Evolutionary conservation across 1,284 basidiomycete genomes (phyloP).

Genomic region (Golubevia sp.): DNA sequence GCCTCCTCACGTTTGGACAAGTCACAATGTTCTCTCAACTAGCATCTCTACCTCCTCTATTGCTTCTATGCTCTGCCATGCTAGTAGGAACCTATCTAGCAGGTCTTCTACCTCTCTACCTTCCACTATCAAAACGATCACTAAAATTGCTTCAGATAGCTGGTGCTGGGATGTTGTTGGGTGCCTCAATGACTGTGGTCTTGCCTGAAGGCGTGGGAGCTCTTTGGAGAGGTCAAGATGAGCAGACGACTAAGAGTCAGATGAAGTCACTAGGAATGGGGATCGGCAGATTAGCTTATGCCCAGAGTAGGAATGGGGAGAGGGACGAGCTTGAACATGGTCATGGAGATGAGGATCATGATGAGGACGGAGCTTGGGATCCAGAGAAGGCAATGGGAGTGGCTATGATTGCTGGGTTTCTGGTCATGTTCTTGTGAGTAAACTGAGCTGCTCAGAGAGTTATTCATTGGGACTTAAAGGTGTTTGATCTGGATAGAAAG

Average conservation of each 20-base stretch:
- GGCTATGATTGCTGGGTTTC: slow-evolving; percentile 44
- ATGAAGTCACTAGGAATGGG: not conserved
- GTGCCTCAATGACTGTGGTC: slow-evolving; percentile 53
- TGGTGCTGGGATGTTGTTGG: slow-evolving; percentile 52
- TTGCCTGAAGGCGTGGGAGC: slow-evolving; percentile 47
- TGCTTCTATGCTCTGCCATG: slow-evolving; percentile 23
- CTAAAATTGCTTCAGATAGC: slow-evolving; percentile 49
- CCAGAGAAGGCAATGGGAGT: slow-evolving; percentile 36
- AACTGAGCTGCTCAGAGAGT: too few species aligned
- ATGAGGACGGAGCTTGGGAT: slow-evolving; percentile 3
- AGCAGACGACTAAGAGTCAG: too few species aligned
- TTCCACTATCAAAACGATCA: slow-evolving; percentile 35
- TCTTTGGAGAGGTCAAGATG: slow-evolving; percentile 7
- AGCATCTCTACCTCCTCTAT: not conserved
- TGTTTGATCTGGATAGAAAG: too few species aligned
- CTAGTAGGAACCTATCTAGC: slow-evolving; percentile 42
- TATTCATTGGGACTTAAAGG: too few species aligned
- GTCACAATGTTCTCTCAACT: too few species aligned
- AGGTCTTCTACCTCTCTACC: slow-evolving; percentile 39
- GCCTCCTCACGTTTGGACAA: too few species aligned
- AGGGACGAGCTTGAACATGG: slow-evolving; percentile 7
- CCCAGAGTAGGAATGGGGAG: not conserved
- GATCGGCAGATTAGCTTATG: not conserved
- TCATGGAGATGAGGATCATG: slow-evolving; percentile 11
- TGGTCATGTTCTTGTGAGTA: slow-evolving; percentile 43